phyloP scores from a whole-genome alignment of 495 filamentous ascomycete species.

The Penicillium waksmanii region DNA sequence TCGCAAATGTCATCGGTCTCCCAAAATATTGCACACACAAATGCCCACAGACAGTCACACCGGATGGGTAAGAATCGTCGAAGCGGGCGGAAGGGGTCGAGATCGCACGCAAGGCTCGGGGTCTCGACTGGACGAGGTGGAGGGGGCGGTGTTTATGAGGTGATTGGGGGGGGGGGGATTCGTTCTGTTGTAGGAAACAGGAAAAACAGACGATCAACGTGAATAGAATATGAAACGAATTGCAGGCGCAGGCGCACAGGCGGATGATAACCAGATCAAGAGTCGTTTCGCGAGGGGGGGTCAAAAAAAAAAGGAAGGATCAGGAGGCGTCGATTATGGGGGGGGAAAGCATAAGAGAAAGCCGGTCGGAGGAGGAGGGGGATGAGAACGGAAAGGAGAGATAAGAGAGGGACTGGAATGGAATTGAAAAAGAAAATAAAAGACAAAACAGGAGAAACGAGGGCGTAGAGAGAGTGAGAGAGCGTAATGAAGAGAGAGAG shows the following conservation, averaged over 20 bases:
- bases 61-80: conserved; percentile 20
- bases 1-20: conserved; percentile 15
- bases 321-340: conserved; percentile 4
- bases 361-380: background rate
- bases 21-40: background rate
- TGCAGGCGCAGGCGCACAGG: conserved; percentile 35
- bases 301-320: conserved; percentile 2
- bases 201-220: conserved; percentile 25
- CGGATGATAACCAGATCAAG: conserved; percentile 39
- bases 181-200: background rate
- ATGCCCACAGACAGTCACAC: conserved; percentile 4
- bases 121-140: background rate
- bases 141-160: background rate
- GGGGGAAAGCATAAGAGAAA: background rate
- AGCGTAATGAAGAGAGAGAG: conserved; percentile 21
- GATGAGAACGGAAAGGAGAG: background rate
- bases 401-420: conserved; percentile 1
- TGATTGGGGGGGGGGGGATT: background rate
- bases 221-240: conserved; percentile 21
- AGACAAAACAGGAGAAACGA: conserved; percentile 11
- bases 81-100: conserved; percentile 23
- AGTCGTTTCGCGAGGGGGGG: conserved; percentile 12
- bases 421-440: background rate
- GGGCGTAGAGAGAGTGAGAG: conserved; percentile 22
- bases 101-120: conserved; percentile 28